Conservation (phyloP, 2,329 filamentous ascomycete species). For the Hymenoscyphus infarciens region DNA sequence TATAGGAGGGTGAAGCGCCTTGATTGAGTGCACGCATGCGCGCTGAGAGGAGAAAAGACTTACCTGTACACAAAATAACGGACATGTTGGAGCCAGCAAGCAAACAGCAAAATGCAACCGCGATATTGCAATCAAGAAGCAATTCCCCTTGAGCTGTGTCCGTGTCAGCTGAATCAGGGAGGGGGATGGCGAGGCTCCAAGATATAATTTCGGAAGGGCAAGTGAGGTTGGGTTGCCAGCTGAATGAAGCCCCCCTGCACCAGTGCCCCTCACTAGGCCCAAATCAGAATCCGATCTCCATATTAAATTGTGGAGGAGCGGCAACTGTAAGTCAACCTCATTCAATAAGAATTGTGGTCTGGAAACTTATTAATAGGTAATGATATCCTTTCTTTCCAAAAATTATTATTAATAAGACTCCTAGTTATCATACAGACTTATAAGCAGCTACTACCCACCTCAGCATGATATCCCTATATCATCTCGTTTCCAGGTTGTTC, state of each 20-base stretch:
- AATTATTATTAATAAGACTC: no score
- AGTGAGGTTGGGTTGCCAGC: background rate
- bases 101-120: background rate
- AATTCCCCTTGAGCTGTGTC: background rate
- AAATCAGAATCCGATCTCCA: background rate
- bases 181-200: background rate
- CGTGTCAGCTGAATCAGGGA: background rate
- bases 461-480: no score
- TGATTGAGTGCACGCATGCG: background rate
- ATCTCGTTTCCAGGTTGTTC: no score
- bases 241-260: background rate
- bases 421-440: no score
- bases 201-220: background rate
- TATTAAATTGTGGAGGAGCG: background rate
- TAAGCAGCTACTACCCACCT: no score
- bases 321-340: background rate
- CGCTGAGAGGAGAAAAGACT: slow-evolving; percentile 9
- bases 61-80: slow-evolving; percentile 30
- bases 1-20: slow-evolving; percentile 1
- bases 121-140: background rate
- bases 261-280: background rate
- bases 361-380: background rate
- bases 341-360: background rate
- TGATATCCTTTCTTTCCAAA: background rate
- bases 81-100: slow-evolving; percentile 20